Evolutionary conservation across 495 filamentous ascomycete genomes (phyloP), one percentile per base, ranked within the genome.

Genomic region (Penicillium robsamsonii): DNA sequence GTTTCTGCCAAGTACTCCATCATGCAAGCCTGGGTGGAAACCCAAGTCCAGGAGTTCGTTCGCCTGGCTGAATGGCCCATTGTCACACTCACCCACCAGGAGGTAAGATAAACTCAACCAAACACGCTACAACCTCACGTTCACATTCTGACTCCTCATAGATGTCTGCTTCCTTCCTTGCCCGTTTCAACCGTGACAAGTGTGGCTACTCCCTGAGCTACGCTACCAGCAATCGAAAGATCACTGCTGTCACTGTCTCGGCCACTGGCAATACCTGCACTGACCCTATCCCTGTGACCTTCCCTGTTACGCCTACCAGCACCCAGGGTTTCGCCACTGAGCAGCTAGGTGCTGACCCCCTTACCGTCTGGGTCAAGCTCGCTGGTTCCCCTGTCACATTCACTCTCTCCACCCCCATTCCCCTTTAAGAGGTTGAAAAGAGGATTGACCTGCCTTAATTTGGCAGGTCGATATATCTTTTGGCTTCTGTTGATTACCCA

Each of bases 1-100:
- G 72, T 74, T 5, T 63, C 70, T 1, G 67, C 55, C 7, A 66
- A 79, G 52, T 74, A 79, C 46, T 84, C 81, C 2, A 73, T 87
- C 33, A 70, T 85, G 50, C 81, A 86, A 59, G 79, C 76, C 2
- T 87, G 84, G 84, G 77, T 82, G n/a, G 84, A 86, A 66, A 75
- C 69, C 20, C 65, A 81, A 31, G 75, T 81, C 1, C 70, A 77
- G 64, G 84, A 87, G 59, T 80, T 86, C 60, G 70, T 73, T 31
- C 73, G 84, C 33, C 72, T 87, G 50, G 81, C 76, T n/a, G 67
- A 73, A 53, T 86, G 83, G 82, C 82, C 82, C 15, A 66, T 86
- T 9, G 66, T 80, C 5, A 79, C 81, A 8, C 62, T 79, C 35
- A 84, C 78, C 56, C 82, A 84, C 48, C 76, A 83, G 56, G 73